These are phyloP conservation scores for Lepiota venenata DNA, from an alignment of 768 basidiomycete species.

Conservation along the genomic window DNA sequence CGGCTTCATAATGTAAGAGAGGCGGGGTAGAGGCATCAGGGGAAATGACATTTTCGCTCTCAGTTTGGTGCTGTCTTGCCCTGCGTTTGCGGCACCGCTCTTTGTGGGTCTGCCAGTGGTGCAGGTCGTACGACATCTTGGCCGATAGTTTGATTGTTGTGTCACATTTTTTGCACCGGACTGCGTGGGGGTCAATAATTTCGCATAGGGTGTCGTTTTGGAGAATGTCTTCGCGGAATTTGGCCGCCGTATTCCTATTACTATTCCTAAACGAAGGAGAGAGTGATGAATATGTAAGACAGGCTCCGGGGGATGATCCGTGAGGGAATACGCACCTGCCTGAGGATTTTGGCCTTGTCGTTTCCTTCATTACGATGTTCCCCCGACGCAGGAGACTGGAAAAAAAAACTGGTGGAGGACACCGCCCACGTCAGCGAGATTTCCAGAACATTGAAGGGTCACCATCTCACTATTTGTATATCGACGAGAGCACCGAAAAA, in stretches of 20 bases:
- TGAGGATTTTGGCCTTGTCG: background rate
- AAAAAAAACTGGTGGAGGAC: too few species aligned
- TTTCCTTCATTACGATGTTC: too few species aligned
- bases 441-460: too few species aligned
- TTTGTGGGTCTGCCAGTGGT: constrained; percentile 67
- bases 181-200: constrained; percentile 46
- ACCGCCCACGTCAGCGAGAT: too few species aligned
- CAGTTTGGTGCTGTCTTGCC: constrained; percentile 10
- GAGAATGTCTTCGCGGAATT: constrained; percentile 19
- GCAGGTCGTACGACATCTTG: constrained; percentile 63
- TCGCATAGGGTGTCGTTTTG: constrained; percentile 50
- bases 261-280: background rate
- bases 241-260: background rate
- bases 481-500: too few species aligned
- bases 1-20: too few species aligned
- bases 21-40: too few species aligned
- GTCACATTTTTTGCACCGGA: constrained; percentile 55
- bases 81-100: constrained; percentile 50
- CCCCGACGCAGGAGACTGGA: too few species aligned
- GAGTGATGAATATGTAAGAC: background rate
- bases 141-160: constrained; percentile 59
- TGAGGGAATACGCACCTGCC: background rate
- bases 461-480: too few species aligned
- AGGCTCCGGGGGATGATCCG: too few species aligned
- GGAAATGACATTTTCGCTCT: too few species aligned